Evolutionary conservation across 192 early-diverging fungal species (phyloP).

Genomic region (Pilobolus umbonatus): DNA sequence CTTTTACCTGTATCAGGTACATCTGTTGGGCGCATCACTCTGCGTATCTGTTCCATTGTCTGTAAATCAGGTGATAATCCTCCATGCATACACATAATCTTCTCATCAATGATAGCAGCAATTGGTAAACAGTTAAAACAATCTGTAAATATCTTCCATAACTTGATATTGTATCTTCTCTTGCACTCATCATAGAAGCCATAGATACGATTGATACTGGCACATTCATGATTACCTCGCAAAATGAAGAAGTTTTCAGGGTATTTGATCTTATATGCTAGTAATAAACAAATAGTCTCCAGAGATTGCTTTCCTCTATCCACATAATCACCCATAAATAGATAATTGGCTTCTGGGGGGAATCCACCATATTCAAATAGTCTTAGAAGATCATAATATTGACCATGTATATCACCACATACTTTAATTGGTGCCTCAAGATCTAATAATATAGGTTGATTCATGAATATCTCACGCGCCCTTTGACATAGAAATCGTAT

Average conservation of each 20-base stretch:
- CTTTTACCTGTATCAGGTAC: conserved; percentile 87
- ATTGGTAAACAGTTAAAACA: conserved; percentile 98
- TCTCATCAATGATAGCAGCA: conserved; percentile 96
- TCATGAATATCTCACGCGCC: conserved; percentile 92
- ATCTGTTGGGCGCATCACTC: conserved; percentile 96
- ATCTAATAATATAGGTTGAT: conserved; percentile 87
- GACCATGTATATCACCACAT: conserved; percentile 91
- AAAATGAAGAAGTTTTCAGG: conserved; percentile 99
- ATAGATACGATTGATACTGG: conserved; percentile 90
- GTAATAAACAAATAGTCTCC: conserved; percentile 91
- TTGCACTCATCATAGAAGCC: conserved; percentile 98
- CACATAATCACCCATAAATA: conserved; percentile 97
- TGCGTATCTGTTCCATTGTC: conserved; percentile 95
- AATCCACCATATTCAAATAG: conserved; percentile 92
- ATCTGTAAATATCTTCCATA: conserved; percentile 98
- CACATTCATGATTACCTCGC: conserved; percentile 97
- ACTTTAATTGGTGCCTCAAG: conserved; percentile 94
- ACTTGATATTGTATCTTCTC: conserved; percentile 94
- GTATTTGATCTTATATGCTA: conserved; percentile 99
- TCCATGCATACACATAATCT: conserved; percentile 98
- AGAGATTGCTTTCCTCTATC: conserved; percentile 96
- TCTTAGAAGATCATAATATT: conserved; percentile 86
- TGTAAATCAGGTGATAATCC: conserved; percentile 95
- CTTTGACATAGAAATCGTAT: conserved; percentile 93
- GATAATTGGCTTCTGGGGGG: conserved; percentile 93